Evolutionary conservation across 2,329 filamentous ascomycete species (phyloP), one percentile per base, ranked within the genome.

Genomic region (Fusarium veterinarium): DNA sequence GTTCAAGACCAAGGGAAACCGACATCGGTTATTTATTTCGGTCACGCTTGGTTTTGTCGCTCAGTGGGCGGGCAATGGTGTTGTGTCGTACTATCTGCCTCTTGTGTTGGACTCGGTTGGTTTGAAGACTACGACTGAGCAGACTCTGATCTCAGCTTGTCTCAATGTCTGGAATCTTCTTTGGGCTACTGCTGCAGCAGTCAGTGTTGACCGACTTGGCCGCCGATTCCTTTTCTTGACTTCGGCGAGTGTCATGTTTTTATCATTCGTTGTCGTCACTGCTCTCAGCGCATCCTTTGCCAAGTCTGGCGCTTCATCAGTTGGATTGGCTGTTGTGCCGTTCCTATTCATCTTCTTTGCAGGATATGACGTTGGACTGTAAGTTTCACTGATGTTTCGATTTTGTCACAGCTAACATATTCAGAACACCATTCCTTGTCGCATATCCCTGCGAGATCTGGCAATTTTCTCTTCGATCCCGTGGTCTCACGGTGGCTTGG

Each of bases 21-120:
- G 63, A 6, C 60, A 55, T 46, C 60, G 59, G 1, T 20, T 65
- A 1, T 55, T 64, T 1, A 64, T 65, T 8, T 65, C 63, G 0
- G 17, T 64, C 11, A 37, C 63, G 2, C 59, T 65, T 0, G 63
- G 63, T 2, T 31, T 65, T 1, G 49, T 64, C 0, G 60, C 59
- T 0, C 63, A 65, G n/a, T 65, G 63, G 63, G 60, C 59, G 0
- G 60, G 63, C 4, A 65, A 65, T 9, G 60, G 63, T 1, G 63
- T 65, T 31, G 60, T 65, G 12, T 65, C 63, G 4, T 65, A 64
- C 13, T 65, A 65, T 38, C 48, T 65, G 7, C 48, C 63, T 2
- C 42, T 65, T 2, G 63, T 65, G 1, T 40, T 61, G 51, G 38
- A 6, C 20, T 61, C 59, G 4, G 59, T 61, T 12, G 59, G 59